Percentiles rank a stretch among this genome's conserved stretches.
Evolutionary conservation across 306 rosid species (phyloP).

Genomic region (Alnus glutinosa): DNA sequence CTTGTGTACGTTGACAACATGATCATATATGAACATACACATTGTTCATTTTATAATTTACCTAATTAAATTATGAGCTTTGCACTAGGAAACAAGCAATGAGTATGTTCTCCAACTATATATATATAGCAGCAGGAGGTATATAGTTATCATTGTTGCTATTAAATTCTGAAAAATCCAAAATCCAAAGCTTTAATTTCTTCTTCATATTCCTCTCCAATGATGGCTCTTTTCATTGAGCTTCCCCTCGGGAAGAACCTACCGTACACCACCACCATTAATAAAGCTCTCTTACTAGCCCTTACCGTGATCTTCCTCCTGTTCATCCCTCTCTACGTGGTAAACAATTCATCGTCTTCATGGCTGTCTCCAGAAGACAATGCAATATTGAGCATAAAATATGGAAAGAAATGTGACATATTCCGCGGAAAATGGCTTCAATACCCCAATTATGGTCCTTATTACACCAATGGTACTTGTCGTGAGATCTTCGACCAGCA

Average conservation of each 20-base stretch:
- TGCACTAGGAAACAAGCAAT: not conserved
- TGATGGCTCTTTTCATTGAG: slow-evolving; percentile 29
- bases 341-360: slow-evolving; percentile 32
- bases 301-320: slow-evolving; percentile 28
- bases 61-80: not conserved
- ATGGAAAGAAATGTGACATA: slow-evolving; percentile 45
- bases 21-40: not conserved
- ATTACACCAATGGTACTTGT: slow-evolving; percentile 63
- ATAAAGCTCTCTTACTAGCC: slow-evolving; percentile 19
- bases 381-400: slow-evolving; percentile 5
- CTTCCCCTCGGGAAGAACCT: slow-evolving; percentile 23
- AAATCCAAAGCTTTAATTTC: not conserved
- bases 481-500: slow-evolving; percentile 58
- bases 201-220: slow-evolving; percentile 17
- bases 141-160: not conserved
- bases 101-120: not conserved
- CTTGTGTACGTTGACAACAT: not conserved
- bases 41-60: not conserved
- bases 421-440: slow-evolving; percentile 76
- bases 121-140: too few species aligned
- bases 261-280: slow-evolving; percentile 15
- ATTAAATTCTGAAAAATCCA: not conserved
- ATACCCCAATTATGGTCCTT: slow-evolving; percentile 38
- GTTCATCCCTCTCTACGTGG: slow-evolving; percentile 34
- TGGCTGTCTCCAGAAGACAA: slow-evolving; percentile 17